Evolutionary conservation across 768 basidiomycete genomes (phyloP).

Genomic region (Nidularia sp.): DNA sequence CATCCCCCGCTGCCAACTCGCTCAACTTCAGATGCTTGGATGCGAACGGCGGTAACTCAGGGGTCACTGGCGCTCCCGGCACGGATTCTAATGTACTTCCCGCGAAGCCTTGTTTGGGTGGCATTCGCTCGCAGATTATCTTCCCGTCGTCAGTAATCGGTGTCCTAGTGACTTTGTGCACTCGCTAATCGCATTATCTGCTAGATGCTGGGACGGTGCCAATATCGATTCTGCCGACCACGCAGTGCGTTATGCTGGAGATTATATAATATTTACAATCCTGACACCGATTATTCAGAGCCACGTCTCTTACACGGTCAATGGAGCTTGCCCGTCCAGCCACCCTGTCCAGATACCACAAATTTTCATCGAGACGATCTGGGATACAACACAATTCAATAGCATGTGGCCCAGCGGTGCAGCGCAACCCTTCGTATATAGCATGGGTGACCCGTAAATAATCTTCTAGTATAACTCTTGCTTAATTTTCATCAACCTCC

Average conservation of each 20-base stretch:
- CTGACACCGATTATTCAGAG: conserved; percentile 3
- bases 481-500: background rate
- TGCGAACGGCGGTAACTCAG: conserved; percentile 9
- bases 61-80: conserved; percentile 10
- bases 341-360: conserved; percentile 13
- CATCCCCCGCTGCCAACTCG: conserved; percentile 7
- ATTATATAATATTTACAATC: background rate
- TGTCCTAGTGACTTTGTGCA: background rate
- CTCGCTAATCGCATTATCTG: background rate
- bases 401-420: conserved; percentile 13
- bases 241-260: conserved; percentile 1
- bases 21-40: conserved; percentile 14
- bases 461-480: background rate
- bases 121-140: conserved; percentile 14
- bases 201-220: conserved; percentile 16
- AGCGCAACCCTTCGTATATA: conserved; percentile 12
- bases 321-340: conserved; percentile 9
- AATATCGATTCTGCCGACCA: conserved; percentile 15
- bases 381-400: conserved; percentile 15
- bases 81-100: conserved; percentile 12
- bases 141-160: conserved; percentile 10
- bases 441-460: conserved; percentile 14
- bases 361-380: conserved; percentile 12
- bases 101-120: conserved; percentile 8
- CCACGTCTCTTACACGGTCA: conserved; percentile 12